Conservation (phyloP, 352 stramenopile species). For the Phytophthora europaea region DNA sequence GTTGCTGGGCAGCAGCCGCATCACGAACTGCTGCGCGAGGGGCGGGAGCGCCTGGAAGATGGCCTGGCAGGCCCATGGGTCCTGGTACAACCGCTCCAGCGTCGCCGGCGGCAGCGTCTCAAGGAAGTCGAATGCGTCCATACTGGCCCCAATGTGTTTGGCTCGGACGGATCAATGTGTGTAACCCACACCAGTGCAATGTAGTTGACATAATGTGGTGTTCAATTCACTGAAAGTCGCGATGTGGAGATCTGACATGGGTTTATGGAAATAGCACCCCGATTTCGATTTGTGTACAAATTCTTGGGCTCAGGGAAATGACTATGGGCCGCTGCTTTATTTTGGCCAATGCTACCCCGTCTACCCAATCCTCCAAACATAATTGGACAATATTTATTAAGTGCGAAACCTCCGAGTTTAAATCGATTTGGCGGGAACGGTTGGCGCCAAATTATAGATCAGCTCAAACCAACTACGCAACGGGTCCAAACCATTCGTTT, state of each 20-base stretch:
- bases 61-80: slow-evolving; percentile 91
- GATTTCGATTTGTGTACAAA: too few relatives aligned
- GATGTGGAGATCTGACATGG: too few relatives aligned
- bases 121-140: slow-evolving; percentile 91
- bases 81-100: slow-evolving; percentile 83
- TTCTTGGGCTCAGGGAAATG: too few relatives aligned
- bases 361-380: too few relatives aligned
- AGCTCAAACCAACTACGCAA: not conserved
- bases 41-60: slow-evolving; percentile 89
- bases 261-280: too few relatives aligned
- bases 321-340: too few relatives aligned
- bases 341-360: too few relatives aligned
- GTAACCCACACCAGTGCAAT: not conserved
- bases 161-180: not conserved
- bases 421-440: too few relatives aligned
- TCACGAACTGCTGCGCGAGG: slow-evolving; percentile 92
- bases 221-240: too few relatives aligned
- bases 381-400: too few relatives aligned
- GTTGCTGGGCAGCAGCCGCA: slow-evolving; percentile 85
- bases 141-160: slow-evolving; percentile 23
- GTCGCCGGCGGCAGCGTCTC: slow-evolving; percentile 81
- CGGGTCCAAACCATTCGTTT: not conserved
- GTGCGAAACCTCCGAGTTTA: too few relatives aligned
- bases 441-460: too few relatives aligned
- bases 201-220: not conserved